Evolutionary conservation across 768 basidiomycete species (phyloP).

Genomic region (Mycena vitilis): DNA sequence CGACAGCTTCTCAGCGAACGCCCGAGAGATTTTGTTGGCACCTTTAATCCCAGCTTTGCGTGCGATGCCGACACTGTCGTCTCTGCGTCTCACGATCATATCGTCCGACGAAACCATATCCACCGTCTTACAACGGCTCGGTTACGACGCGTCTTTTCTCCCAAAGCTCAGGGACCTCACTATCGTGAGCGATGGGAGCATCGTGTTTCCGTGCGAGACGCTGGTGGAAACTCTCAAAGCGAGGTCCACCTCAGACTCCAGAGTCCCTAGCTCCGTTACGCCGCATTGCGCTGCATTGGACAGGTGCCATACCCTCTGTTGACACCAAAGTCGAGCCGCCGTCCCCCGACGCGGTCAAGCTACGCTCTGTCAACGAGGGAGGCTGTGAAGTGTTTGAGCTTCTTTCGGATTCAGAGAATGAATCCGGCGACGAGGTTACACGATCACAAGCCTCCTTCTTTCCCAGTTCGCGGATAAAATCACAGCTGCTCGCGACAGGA

Average conservation of each 20-base stretch:
- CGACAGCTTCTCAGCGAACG: not conserved
- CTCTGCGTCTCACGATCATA: not conserved
- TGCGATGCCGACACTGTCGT: not conserved
- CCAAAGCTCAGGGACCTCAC: not conserved
- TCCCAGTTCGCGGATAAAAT: not conserved
- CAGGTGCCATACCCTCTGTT: not conserved
- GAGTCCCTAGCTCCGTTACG: not conserved
- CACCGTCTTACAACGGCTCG: not conserved
- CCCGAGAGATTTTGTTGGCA: not conserved
- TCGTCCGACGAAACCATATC: not conserved
- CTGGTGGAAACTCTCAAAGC: not conserved
- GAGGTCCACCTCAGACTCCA: not conserved
- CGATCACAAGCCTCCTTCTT: not conserved
- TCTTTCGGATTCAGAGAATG: too few species aligned
- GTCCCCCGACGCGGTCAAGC: too few species aligned
- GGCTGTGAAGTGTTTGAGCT: too few species aligned
- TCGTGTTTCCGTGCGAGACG: not conserved
- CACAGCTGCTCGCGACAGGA: not conserved
- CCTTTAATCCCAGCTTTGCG: slow-evolving; percentile 2
- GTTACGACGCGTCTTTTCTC: slow-evolving; percentile 1
- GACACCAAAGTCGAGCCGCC: too few species aligned
- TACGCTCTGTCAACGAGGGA: too few species aligned
- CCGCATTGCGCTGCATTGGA: slow-evolving; percentile 1
- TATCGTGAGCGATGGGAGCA: slow-evolving; percentile 2
- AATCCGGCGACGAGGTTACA: too few species aligned